Evolutionary conservation across 495 filamentous ascomycete genomes (phyloP).

Genomic region (Amorphotheca resinae): DNA sequence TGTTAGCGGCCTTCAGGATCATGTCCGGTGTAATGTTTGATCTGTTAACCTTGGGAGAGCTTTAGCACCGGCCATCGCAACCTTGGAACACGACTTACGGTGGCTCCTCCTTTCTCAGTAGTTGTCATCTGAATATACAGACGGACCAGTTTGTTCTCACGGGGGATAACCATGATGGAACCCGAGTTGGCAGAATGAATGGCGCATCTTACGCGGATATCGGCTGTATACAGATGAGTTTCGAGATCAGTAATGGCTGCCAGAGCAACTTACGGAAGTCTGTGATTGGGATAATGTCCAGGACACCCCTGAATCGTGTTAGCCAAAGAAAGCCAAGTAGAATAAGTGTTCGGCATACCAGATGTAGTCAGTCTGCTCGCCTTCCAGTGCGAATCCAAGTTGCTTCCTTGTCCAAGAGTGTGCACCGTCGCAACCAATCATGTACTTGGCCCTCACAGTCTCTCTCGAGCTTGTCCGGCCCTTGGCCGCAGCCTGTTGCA

Average conservation of each 20-base stretch:
- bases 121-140: constrained; percentile 55
- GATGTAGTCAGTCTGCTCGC: constrained; percentile 49
- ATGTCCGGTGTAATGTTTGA: constrained; percentile 43
- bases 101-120: constrained; percentile 19
- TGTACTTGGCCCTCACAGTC: constrained; percentile 42
- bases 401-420: constrained; percentile 46
- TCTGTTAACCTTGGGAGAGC: constrained; percentile 27
- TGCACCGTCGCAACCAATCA: constrained; percentile 56
- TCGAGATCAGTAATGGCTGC: not conserved
- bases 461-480: constrained; percentile 17
- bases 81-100: not conserved
- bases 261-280: constrained; percentile 39
- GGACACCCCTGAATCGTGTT: constrained; percentile 30
- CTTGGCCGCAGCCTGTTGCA: constrained; percentile 24
- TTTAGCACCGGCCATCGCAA: not conserved
- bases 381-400: constrained; percentile 40
- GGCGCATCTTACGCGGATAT: constrained; percentile 54
- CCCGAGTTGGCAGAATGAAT: constrained; percentile 51
- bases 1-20: constrained; percentile 44
- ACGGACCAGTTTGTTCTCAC: constrained; percentile 53
- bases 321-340: not conserved
- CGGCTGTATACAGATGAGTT: constrained; percentile 27
- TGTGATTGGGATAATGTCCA: constrained; percentile 52
- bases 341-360: constrained; percentile 28
- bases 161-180: constrained; percentile 55